A percentile compares a stretch with the other conserved stretches of the same genome.
Conservation (phyloP, 805 yeast species). For the Suhomyces sp. region DNA sequence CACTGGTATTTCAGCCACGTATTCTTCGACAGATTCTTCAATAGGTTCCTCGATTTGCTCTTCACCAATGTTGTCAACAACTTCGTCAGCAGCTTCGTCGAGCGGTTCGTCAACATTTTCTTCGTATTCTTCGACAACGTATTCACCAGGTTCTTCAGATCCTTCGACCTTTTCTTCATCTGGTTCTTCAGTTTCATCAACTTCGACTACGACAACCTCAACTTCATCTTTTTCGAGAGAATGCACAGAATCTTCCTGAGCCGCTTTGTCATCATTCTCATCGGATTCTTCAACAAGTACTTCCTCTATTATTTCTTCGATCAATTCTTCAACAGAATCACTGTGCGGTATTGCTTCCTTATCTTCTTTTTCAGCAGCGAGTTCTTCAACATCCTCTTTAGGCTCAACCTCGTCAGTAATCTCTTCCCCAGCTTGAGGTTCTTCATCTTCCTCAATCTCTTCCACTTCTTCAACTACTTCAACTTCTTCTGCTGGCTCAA, state of each 20-base stretch:
- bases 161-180: background rate
- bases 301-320: slow-evolving; percentile 8
- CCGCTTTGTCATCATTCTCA: background rate
- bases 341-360: slow-evolving; percentile 1
- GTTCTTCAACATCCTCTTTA: slow-evolving; percentile 1
- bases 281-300: background rate
- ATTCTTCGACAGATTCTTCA: slow-evolving; percentile 1
- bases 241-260: background rate
- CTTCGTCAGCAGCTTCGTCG: background rate
- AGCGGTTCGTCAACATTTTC: background rate
- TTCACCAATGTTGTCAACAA: background rate
- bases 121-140: background rate
- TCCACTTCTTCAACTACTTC: background rate
- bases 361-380: background rate
- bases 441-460: slow-evolving; percentile 2
- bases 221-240: background rate
- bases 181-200: background rate
- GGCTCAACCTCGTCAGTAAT: background rate
- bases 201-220: background rate
- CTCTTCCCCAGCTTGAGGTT: slow-evolving; percentile 6
- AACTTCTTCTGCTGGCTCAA: background rate
- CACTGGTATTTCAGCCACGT: background rate
- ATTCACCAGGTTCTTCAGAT: background rate
- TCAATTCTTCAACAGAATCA: slow-evolving; percentile 1
- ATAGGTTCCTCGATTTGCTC: slow-evolving; percentile 5